Base-by-base conservation (phyloP, 2,329 filamentous ascomycete species). In the Zasmidium angulare region DNA sequence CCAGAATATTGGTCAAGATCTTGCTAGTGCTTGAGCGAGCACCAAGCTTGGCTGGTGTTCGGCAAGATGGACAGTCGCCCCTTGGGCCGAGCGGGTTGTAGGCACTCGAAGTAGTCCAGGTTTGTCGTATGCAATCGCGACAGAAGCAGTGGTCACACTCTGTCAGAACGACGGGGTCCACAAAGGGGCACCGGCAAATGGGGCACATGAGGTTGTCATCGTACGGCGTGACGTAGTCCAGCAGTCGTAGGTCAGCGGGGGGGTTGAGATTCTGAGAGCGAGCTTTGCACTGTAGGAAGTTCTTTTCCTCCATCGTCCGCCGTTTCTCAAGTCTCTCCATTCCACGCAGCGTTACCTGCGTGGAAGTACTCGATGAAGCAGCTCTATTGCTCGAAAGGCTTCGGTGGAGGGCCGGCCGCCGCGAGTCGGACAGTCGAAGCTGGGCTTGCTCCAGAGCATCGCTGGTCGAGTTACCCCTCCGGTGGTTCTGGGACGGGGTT, bases 101-200 rank as follows among this genome's bases (percentile, higher is more conserved):
- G 50, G 71, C 68, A 48, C 36, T 58, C 11, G 73, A 72, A 22
- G 68, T 74, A 40, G 70, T 76, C 61, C 81, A 80, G 14, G 78
- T 78, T 48, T 78, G 75, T 53, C 78, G 78, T 60, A 88, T 76
- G 67, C 85, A 88, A 22, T 81, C 78, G 55, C 79, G 76, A 73
- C 85, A 88, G 74, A 88, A 88, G 63, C 84, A 82, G 74, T 88
- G 85, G 63, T 87, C 84, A 72, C 85, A 88, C 63, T 82, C 77
- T 50, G 85, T 75, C 65, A 83, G 72, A 2, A 74, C 77, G 48
- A 86, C 78, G 1, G 85, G 85, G 54, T 80, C 75, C 56, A 86
- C 79, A 66, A 87, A 86, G 7, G 85, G 83, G 61, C 82, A 84
- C 68, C 85, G 84, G 71, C 85, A 88, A 63, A 88, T 87, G 17